A percentile compares a stretch with the other conserved stretches of the same genome.
phyloP scores from a whole-genome alignment of 108 stramenopile species.

The Chaetoceros tenuissimus region DNA sequence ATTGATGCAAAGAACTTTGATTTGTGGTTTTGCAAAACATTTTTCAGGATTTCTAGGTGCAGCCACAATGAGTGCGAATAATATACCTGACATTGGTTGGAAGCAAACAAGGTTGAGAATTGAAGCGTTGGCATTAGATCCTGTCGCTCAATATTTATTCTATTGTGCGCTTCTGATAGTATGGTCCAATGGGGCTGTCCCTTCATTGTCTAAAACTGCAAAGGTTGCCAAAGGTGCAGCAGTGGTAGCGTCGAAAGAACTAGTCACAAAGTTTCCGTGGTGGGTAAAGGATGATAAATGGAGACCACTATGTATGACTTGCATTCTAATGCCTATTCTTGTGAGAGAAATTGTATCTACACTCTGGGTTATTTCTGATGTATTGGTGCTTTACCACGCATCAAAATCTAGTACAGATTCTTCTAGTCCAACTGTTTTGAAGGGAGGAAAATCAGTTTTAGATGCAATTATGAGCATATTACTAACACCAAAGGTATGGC shows the following conservation, averaged over 20 bases:
- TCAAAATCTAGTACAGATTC: constrained; percentile 1
- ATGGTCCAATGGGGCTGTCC: constrained; percentile 40
- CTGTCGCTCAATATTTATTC: constrained; percentile 76
- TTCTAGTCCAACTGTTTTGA: constrained; percentile 24
- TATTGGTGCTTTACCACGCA: constrained; percentile 33
- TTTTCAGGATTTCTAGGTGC: constrained; percentile 54
- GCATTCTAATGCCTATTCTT: constrained; percentile 45
- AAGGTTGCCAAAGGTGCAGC: constrained; percentile 8
- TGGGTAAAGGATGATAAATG: constrained; percentile 21
- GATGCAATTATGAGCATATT: constrained; percentile 70
- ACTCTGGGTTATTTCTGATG: constrained; percentile 54
- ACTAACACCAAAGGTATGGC: constrained; percentile 45
- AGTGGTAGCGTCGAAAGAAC: neutral
- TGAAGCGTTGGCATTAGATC: constrained; percentile 55
- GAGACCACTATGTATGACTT: constrained; percentile 25
- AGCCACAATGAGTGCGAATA: constrained; percentile 42
- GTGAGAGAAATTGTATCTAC: constrained; percentile 58
- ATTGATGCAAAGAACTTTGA: constrained; percentile 50
- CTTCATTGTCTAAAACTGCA: constrained; percentile 1
- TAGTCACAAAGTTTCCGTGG: constrained; percentile 15
- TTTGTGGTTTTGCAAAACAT: constrained; percentile 71
- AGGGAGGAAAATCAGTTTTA: constrained; percentile 16
- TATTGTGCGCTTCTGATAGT: constrained; percentile 55
- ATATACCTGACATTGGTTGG: constrained; percentile 56
- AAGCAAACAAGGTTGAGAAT: constrained; percentile 45